Base-by-base conservation (phyloP, 225 moss, liverwort and hornwort species). In the Straminergon stramineum region DNA sequence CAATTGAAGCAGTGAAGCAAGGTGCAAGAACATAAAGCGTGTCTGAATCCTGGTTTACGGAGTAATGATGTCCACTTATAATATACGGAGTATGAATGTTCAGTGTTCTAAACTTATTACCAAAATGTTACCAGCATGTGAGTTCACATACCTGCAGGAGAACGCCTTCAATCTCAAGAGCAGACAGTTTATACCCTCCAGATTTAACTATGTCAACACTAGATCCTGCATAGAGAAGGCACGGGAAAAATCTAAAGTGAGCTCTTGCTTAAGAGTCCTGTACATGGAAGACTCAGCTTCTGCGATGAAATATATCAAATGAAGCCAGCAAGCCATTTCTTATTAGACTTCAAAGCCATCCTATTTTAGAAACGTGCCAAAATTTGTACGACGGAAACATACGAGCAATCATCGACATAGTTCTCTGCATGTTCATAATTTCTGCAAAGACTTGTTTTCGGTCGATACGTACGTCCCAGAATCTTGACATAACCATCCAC, bases 401-500 rank as follows among this genome's bases (percentile, higher is more conserved):
- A 86, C 79, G 71, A 70, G 69, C 48, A 88, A 85, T 64, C 85
- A 69, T 82, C 79, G 37, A 64, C 75, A 83, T 61, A 67, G 43
- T 60, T 90, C 27, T 78, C 58, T 90, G 79, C 52, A 79, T 66
- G 52, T 67, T 90, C 68, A 62, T 70, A 69, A 71, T n/a, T 80
- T 39, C 28, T 58, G 80, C 80, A 13, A 60, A 79, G 34, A 75
- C 18, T 62, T 55, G 41, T n/a, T 43, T 73, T 64, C 52, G 52
- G 28, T 84, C 77, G 75, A 87, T 85, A 88, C 97, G 52, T 94
- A 98, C 98, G 95, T 90, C 97, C 97, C 86, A 98, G 94, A 92
- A 98, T 96, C 90, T 98, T 98, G 83, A 98, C 95, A 88, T 96
- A 97, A 89, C 96, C 98, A 89, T 97, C 92, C 39, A 95, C 93